A percentile compares a stretch with the other conserved stretches of the same genome.
Conservation (phyloP, 2,329 filamentous ascomycete genomes). For the Penicillium griseofulvum region DNA sequence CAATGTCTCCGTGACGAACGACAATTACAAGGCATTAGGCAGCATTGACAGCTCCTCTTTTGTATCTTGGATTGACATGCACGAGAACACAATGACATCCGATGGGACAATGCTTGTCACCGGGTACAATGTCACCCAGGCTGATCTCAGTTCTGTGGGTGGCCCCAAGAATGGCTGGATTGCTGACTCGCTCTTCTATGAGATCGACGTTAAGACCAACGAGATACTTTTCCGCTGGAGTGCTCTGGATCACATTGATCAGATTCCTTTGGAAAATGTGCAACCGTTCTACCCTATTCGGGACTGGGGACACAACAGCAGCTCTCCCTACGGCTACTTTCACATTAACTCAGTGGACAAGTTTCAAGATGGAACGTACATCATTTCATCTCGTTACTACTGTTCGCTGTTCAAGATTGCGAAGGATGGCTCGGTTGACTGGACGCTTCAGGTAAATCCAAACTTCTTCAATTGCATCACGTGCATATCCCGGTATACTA, state of each 20-base stretch:
- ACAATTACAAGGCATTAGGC: constrained; percentile 18
- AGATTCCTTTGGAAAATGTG: constrained; percentile 19
- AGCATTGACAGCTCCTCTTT: constrained; percentile 16
- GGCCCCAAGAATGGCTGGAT: constrained; percentile 30
- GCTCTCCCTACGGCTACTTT: constrained; percentile 22
- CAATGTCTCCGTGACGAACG: constrained; percentile 21
- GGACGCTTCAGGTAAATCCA: constrained; percentile 18
- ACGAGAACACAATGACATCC: constrained; percentile 27
- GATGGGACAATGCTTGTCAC: constrained; percentile 29
- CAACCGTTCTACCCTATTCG: constrained; percentile 9
- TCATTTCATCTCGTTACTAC: background rate
- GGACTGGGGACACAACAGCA: constrained; percentile 12
- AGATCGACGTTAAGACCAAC: constrained; percentile 30
- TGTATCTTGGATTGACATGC: constrained; percentile 27
- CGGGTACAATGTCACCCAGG: constrained; percentile 27
- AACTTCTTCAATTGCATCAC: background rate
- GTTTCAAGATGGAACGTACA: constrained; percentile 1
- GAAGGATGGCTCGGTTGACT: constrained; percentile 4
- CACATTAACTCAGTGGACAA: constrained; percentile 26
- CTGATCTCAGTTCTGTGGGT: constrained; percentile 26
- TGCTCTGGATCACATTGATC: constrained; percentile 24
- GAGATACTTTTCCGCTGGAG: constrained; percentile 30
- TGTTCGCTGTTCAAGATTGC: constrained; percentile 7
- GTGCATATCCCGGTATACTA: background rate
- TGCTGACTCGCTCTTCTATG: constrained; percentile 29